Evolutionary conservation across 2,329 filamentous ascomycete species (phyloP).

Genomic region (Aureobasidium sp.): DNA sequence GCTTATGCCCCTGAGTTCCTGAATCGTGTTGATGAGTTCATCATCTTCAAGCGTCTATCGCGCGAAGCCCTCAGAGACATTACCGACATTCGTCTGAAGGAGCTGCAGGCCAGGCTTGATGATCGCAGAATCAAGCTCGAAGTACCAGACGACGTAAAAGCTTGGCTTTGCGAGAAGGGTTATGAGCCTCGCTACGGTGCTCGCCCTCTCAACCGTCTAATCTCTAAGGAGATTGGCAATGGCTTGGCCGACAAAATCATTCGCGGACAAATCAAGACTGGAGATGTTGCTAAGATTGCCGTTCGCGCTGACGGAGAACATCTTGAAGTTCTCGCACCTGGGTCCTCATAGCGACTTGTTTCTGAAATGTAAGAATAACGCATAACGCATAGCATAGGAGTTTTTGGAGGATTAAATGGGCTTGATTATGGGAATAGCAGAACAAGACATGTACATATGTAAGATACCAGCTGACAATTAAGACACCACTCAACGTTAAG

Average conservation of each 20-base stretch:
- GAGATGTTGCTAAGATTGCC: constrained; percentile 62
- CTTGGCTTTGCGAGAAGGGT: constrained; percentile 81
- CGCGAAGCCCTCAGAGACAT: constrained; percentile 75
- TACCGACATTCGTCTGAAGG: constrained; percentile 80
- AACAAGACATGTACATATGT: constrained; percentile 1
- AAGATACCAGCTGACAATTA: not conserved
- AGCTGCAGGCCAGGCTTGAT: constrained; percentile 74
- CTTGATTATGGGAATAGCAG: not conserved
- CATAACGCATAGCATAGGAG: not conserved
- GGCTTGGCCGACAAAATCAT: constrained; percentile 87
- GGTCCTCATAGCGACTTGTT: not conserved
- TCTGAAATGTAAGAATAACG: not conserved
- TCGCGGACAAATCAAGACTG: constrained; percentile 66
- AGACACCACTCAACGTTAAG: not conserved
- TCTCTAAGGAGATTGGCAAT: constrained; percentile 84
- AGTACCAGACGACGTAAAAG: constrained; percentile 62
- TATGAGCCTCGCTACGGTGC: constrained; percentile 92
- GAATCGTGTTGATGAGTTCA: constrained; percentile 94
- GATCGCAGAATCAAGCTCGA: constrained; percentile 74
- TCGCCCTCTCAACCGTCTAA: constrained; percentile 80
- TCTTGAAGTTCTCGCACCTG: constrained; percentile 21
- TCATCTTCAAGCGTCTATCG: constrained; percentile 84
- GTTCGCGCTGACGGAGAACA: constrained; percentile 51
- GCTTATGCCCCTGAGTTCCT: constrained; percentile 86
- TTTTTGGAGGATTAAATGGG: not conserved